phyloP scores from a whole-genome alignment of 106 monocot genomes.

The Alisma plantagoaquatica region DNA sequence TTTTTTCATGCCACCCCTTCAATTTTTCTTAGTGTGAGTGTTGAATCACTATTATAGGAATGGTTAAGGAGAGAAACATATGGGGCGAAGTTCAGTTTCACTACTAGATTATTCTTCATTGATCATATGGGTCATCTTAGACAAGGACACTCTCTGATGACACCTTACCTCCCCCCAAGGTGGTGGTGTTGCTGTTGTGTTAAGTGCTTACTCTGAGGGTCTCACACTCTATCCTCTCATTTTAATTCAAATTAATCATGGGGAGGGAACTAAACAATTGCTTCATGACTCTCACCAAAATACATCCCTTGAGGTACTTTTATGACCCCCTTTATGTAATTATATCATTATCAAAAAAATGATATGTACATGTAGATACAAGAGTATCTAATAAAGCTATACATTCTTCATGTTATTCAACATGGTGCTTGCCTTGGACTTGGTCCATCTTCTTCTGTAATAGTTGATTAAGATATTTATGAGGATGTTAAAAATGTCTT shows the following conservation, averaged over 20 bases:
- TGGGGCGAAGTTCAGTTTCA: slow-evolving; percentile 98
- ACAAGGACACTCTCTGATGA: slow-evolving; percentile 96
- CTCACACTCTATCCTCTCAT: slow-evolving; percentile 96
- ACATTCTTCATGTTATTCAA: slow-evolving; percentile 77
- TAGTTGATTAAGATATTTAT: slow-evolving; percentile 87
- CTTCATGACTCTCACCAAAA: slow-evolving; percentile 86
- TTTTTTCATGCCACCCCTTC: neutral
- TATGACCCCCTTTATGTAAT: no score
- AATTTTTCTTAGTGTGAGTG: neutral
- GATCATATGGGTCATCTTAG: slow-evolving; percentile 93
- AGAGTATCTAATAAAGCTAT: no score
- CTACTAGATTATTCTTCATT: slow-evolving; percentile 95
- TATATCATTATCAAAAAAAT: no score
- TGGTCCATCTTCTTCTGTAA: slow-evolving; percentile 87
- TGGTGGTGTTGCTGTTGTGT: slow-evolving; percentile 57
- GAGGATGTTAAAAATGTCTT: slow-evolving; percentile 94
- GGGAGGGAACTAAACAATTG: slow-evolving; percentile 94
- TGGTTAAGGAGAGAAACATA: slow-evolving; percentile 98
- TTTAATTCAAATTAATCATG: slow-evolving; percentile 97
- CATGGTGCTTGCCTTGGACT: slow-evolving; percentile 97
- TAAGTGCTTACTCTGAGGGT: slow-evolving; percentile 98
- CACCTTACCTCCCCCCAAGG: slow-evolving; percentile 97
- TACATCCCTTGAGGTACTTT: slow-evolving; percentile 80
- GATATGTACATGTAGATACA: no score
- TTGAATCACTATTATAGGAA: slow-evolving; percentile 37